Conservation (phyloP, 768 basidiomycete genomes). For the Hygrocybe coccinea region DNA sequence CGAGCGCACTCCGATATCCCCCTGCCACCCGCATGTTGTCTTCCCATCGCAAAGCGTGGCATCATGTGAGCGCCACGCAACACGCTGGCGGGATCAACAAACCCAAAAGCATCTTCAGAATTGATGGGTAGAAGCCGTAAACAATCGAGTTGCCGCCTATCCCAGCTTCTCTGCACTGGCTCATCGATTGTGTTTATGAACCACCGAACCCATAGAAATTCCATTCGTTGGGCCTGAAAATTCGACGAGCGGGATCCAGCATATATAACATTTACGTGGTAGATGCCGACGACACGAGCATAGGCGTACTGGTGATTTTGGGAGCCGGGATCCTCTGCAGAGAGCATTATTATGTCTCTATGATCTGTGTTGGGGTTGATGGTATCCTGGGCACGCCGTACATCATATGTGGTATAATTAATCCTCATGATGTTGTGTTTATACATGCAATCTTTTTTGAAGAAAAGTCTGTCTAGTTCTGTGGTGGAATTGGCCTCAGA, state of each 20-base stretch:
- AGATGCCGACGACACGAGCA: constrained; percentile 22
- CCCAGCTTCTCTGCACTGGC: neutral
- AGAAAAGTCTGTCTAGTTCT: constrained; percentile 3
- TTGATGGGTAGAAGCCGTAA: constrained; percentile 18
- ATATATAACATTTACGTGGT: constrained; percentile 22
- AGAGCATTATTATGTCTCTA: constrained; percentile 22
- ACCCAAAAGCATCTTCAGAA: constrained; percentile 28
- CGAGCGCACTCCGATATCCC: neutral
- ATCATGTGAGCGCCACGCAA: constrained; percentile 30
- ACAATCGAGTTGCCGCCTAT: constrained; percentile 10
- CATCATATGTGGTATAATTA: constrained; percentile 32
- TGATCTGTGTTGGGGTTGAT: constrained; percentile 13
- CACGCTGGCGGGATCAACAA: constrained; percentile 32
- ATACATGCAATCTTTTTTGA: constrained; percentile 19
- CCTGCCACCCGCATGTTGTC: neutral
- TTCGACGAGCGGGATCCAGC: neutral
- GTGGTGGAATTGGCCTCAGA: neutral
- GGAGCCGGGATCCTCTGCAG: neutral
- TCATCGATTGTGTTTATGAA: constrained; percentile 12
- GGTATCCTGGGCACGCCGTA: constrained; percentile 20
- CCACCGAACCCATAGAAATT: constrained; percentile 36
- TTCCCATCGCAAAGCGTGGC: constrained; percentile 26
- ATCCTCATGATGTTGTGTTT: constrained; percentile 17
- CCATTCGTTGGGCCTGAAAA: constrained; percentile 11
- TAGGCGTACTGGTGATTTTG: constrained; percentile 15